Evolutionary conservation across 2,329 filamentous ascomycete genomes (phyloP).

Genomic region (Zymoseptoria pseudotritici): DNA sequence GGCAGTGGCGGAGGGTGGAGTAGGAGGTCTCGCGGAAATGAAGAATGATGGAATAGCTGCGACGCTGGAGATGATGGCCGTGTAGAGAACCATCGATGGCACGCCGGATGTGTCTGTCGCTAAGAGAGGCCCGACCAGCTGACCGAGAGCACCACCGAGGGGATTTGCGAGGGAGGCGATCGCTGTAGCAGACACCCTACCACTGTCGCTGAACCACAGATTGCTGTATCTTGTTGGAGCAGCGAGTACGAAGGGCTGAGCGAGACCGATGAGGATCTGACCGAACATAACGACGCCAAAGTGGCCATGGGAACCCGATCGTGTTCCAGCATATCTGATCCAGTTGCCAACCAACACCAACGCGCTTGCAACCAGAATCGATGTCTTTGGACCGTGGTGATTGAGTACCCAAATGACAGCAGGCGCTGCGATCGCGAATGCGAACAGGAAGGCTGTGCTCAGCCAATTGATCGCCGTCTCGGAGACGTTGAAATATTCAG

Average conservation of each 20-base stretch:
- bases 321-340: slow-evolving; percentile 47
- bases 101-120: slow-evolving; percentile 57
- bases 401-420: slow-evolving; percentile 69
- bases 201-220: slow-evolving; percentile 82
- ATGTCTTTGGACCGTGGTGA: slow-evolving; percentile 64
- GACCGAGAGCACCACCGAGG: slow-evolving; percentile 78
- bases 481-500: slow-evolving; percentile 66
- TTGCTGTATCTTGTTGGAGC: slow-evolving; percentile 89
- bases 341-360: slow-evolving; percentile 81
- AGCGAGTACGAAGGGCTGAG: slow-evolving; percentile 85
- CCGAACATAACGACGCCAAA: slow-evolving; percentile 81
- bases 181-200: slow-evolving; percentile 81
- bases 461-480: slow-evolving; percentile 86
- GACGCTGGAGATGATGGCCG: slow-evolving; percentile 44
- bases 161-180: slow-evolving; percentile 81
- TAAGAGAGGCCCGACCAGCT: slow-evolving; percentile 77
- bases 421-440: slow-evolving; percentile 69
- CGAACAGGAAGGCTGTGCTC: slow-evolving; percentile 77
- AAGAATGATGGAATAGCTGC: slow-evolving; percentile 71
- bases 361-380: slow-evolving; percentile 65
- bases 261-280: slow-evolving; percentile 80
- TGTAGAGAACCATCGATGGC: slow-evolving; percentile 66
- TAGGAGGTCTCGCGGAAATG: slow-evolving; percentile 68
- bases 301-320: slow-evolving; percentile 39
- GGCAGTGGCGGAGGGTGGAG: slow-evolving; percentile 64